These are phyloP conservation scores for Gymnopus androsaceus DNA, from an alignment of 1,284 basidiomycete species.

Conservation along the genomic window DNA sequence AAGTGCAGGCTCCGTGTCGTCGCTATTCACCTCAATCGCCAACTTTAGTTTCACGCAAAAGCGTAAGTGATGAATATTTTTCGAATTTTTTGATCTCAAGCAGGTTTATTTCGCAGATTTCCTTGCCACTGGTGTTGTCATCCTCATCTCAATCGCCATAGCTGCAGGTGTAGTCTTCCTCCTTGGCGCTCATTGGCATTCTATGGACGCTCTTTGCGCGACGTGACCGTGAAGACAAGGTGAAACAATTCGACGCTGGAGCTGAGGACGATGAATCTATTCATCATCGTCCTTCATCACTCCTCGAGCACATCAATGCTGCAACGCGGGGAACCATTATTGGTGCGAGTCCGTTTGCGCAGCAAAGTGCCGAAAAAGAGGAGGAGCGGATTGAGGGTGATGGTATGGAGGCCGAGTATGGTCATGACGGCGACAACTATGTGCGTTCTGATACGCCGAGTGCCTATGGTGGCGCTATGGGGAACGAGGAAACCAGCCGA, in stretches of 20 bases:
- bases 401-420: conserved; percentile 30
- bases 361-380: conserved; percentile 52
- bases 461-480: conserved; percentile 65
- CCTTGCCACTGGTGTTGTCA: conserved; percentile 90
- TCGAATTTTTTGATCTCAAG: neutral
- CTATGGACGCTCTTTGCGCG: conserved; percentile 87
- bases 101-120: conserved; percentile 58
- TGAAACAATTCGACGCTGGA: conserved; percentile 60
- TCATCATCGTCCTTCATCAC: conserved; percentile 74
- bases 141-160: conserved; percentile 96
- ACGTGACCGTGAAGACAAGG: conserved; percentile 72
- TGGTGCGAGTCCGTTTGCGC: conserved; percentile 56
- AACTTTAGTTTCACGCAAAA: conserved; percentile 74
- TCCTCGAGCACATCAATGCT: conserved; percentile 86
- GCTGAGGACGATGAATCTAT: conserved; percentile 77
- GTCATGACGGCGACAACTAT: conserved; percentile 68
- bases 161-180: conserved; percentile 94
- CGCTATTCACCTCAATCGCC: conserved; percentile 80
- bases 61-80: conserved; percentile 49
- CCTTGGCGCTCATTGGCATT: conserved; percentile 83
- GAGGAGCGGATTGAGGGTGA: conserved; percentile 41
- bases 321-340: conserved; percentile 80
- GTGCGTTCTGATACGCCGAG: conserved; percentile 76
- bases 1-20: conserved; percentile 70
- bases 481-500: conserved; percentile 66